Conservation (phyloP, 2,329 filamentous ascomycete species). For the Colletotrichum destructivum region DNA sequence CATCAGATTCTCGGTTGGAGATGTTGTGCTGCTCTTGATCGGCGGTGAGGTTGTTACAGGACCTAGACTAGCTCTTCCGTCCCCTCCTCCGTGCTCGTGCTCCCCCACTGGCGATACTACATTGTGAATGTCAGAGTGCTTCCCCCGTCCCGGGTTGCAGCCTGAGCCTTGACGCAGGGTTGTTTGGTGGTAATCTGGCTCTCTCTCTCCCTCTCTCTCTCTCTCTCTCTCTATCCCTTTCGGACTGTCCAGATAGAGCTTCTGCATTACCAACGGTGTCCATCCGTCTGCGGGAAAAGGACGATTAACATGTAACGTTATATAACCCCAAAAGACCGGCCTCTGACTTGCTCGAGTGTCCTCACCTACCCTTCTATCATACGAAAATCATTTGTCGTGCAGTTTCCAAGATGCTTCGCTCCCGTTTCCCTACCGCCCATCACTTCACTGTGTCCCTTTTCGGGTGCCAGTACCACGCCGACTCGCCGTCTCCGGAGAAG, state of each 20-base stretch:
- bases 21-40: not conserved
- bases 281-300: not conserved
- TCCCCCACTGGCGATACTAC: constrained; percentile 1
- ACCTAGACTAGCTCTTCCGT: constrained; percentile 6
- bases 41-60: constrained; percentile 12
- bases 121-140: not conserved
- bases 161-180: not conserved
- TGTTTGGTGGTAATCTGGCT: not conserved
- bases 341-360: not conserved
- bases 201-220: no score
- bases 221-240: no score
- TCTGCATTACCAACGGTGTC: not conserved
- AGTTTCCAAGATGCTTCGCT: constrained; percentile 33
- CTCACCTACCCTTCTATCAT: not conserved
- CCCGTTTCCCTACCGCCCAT: constrained; percentile 36
- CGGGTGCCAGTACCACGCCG: constrained; percentile 37
- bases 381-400: constrained; percentile 6
- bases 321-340: not conserved
- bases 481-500: constrained; percentile 29
- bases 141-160: not conserved
- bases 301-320: constrained; percentile 4
- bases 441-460: constrained; percentile 40
- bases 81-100: not conserved
- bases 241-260: not conserved
- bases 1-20: constrained; percentile 2